A percentile compares a stretch with the other conserved stretches of the same genome.
Evolutionary conservation across 1,284 basidiomycete species (phyloP).

Genomic region (Tilletia indica): DNA sequence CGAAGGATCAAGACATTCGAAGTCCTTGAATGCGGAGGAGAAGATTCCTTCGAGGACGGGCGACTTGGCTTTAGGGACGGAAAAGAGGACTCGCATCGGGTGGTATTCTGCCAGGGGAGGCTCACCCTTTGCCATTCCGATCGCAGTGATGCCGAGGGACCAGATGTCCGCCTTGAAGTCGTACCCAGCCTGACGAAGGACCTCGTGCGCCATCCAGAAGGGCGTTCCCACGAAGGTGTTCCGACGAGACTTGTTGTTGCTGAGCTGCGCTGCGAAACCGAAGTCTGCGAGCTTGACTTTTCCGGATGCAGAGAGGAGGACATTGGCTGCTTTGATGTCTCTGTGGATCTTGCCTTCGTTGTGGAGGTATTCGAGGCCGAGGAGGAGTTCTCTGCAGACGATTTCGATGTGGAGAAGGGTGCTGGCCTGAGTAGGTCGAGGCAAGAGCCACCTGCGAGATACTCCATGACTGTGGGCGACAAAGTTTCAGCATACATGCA

Average conservation of each 20-base stretch:
- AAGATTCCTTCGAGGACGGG: conserved; percentile 77
- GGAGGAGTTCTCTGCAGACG: conserved; percentile 84
- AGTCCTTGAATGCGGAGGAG: conserved; percentile 87
- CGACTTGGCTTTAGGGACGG: conserved; percentile 69
- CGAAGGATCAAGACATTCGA: conserved; percentile 58
- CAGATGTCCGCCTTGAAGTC: conserved; percentile 59
- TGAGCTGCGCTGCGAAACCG: conserved; percentile 86
- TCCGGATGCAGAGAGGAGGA: conserved; percentile 82
- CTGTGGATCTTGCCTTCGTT: conserved; percentile 92
- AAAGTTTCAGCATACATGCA: neutral
- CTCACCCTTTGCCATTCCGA: conserved; percentile 59
- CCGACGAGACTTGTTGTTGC: conserved; percentile 72
- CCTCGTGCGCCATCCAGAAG: conserved; percentile 97
- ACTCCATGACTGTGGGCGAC: conserved; percentile 78
- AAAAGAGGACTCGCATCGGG: conserved; percentile 59
- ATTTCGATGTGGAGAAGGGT: conserved; percentile 86
- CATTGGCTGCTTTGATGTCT: conserved; percentile 97
- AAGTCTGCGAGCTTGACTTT: conserved; percentile 97
- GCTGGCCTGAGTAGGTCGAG: conserved; percentile 90
- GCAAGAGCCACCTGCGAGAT: conserved; percentile 95
- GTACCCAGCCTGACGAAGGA: conserved; percentile 87
- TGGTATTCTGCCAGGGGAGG: conserved; percentile 60
- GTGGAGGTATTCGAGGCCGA: conserved; percentile 94
- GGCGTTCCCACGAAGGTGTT: conserved; percentile 90
- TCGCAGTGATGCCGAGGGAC: conserved; percentile 59